A percentile compares a stretch with the other conserved stretches of the same genome.
phyloP scores from a whole-genome alignment of 768 basidiomycete species.

The Cubamyces lactineus region DNA sequence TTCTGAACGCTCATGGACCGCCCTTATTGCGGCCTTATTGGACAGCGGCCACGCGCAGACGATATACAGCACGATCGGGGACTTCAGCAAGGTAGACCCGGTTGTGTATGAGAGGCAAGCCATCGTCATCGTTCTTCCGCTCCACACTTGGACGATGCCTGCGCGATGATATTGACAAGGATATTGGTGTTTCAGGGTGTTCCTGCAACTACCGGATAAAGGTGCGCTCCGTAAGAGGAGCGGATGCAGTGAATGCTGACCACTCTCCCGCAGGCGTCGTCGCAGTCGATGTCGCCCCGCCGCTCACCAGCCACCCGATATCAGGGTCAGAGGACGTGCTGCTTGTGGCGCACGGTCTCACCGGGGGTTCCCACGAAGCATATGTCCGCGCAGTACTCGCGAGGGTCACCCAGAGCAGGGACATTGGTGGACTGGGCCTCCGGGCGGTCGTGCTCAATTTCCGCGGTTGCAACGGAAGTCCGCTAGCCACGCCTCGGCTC shows the following conservation, averaged over 20 bases:
- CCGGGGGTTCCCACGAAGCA: constrained; percentile 31
- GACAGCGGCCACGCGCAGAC: constrained; percentile 64
- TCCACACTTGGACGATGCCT: not conserved
- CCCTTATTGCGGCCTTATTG: constrained; percentile 32
- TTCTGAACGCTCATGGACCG: not conserved
- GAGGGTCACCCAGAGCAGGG: constrained; percentile 11
- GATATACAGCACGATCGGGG: constrained; percentile 55
- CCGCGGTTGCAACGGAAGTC: constrained; percentile 30
- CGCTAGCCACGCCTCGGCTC: constrained; percentile 27
- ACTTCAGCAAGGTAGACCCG: constrained; percentile 56
- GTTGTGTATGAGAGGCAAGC: constrained; percentile 56
- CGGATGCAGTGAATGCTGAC: not conserved
- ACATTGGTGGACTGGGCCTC: constrained; percentile 22
- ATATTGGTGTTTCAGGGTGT: constrained; percentile 36
- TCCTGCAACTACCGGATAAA: constrained; percentile 54
- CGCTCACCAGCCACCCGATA: constrained; percentile 17
- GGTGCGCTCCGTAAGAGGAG: constrained; percentile 45
- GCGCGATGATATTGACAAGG: not conserved
- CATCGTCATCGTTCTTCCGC: not conserved
- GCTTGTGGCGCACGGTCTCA: constrained; percentile 31
- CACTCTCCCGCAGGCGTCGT: constrained; percentile 23
- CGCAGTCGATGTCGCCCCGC: constrained; percentile 30
- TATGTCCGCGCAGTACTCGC: constrained; percentile 30
- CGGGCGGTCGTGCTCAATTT: constrained; percentile 32
- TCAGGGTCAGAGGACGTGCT: constrained; percentile 21